Conservation (phyloP, 768 basidiomycete species). For the Hygrophoropsis aurantiaca region DNA sequence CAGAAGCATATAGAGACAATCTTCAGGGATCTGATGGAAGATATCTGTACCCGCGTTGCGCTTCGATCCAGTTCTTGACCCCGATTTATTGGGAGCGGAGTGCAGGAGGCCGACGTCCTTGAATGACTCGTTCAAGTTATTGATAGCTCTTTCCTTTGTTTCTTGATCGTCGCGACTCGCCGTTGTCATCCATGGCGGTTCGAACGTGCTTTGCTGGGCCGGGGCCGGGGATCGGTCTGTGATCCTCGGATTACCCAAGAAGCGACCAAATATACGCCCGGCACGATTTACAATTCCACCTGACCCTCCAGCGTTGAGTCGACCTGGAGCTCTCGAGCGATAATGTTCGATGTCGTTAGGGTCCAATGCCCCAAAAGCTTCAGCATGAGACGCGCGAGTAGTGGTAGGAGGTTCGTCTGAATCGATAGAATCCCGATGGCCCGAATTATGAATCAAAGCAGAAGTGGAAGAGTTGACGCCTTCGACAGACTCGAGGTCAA, state of each 20-base stretch:
- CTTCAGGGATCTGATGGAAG: constrained; percentile 62
- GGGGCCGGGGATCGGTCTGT: constrained; percentile 20
- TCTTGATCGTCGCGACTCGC: constrained; percentile 66
- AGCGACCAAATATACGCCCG: constrained; percentile 21
- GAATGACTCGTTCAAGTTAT: constrained; percentile 73
- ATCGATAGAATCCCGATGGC: constrained; percentile 27
- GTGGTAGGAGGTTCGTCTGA: constrained; percentile 27
- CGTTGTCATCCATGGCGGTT: constrained; percentile 65
- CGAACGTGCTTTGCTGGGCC: constrained; percentile 33
- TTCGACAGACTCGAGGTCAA: constrained; percentile 8
- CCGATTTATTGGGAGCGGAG: constrained; percentile 40
- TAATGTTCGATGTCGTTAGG: constrained; percentile 50
- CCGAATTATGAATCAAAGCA: constrained; percentile 8
- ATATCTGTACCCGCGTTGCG: constrained; percentile 35
- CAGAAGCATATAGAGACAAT: constrained; percentile 78
- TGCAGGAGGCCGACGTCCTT: constrained; percentile 78
- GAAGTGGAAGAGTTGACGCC: constrained; percentile 12
- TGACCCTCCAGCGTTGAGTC: constrained; percentile 14
- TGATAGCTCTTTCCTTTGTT: constrained; percentile 64
- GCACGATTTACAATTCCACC: constrained; percentile 15
- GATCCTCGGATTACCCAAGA: constrained; percentile 15
- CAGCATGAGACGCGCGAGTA: constrained; percentile 58
- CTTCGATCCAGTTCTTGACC: constrained; percentile 16
- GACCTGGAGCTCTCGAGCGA: constrained; percentile 31
- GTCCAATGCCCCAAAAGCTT: constrained; percentile 61